Percentiles rank a stretch among this genome's conserved stretches.
Evolutionary conservation across 371 early-diverging fungal species (phyloP).

Genomic region (Saksenaea vasiformis): DNA sequence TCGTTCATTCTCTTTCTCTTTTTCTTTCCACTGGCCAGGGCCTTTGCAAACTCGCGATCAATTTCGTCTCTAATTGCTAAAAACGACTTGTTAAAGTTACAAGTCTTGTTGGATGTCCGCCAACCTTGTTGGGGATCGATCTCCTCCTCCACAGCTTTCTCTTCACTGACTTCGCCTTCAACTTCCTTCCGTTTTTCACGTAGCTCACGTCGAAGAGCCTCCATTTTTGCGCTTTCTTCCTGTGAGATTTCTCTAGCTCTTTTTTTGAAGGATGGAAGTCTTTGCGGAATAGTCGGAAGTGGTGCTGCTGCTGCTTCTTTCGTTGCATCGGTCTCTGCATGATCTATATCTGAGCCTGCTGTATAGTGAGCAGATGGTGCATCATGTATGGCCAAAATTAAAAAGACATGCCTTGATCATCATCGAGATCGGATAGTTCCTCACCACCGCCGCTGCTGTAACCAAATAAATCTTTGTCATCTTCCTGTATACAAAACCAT

Average conservation of each 20-base stretch:
- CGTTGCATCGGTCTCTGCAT: slow-evolving; percentile 4
- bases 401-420: slow-evolving; percentile 35
- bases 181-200: slow-evolving; percentile 21
- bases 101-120: not conserved
- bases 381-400: not conserved
- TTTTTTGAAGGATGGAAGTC: slow-evolving; percentile 51
- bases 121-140: slow-evolving; percentile 42
- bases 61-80: slow-evolving; percentile 58
- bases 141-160: slow-evolving; percentile 24
- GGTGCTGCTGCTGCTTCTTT: slow-evolving; percentile 4
- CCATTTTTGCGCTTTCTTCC: slow-evolving; percentile 39
- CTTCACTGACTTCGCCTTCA: slow-evolving; percentile 15
- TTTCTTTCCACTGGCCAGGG: slow-evolving; percentile 61
- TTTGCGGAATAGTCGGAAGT: slow-evolving; percentile 7
- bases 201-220: slow-evolving; percentile 37
- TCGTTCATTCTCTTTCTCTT: slow-evolving; percentile 69
- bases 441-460: slow-evolving; percentile 28
- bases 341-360: slow-evolving; percentile 22
- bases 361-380: not conserved
- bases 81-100: not conserved
- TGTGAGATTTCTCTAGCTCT: slow-evolving; percentile 28
- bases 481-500: not conserved
- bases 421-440: slow-evolving; percentile 51
- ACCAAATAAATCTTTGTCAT: slow-evolving; percentile 15
- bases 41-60: slow-evolving; percentile 62